Percentiles rank a stretch among this genome's conserved stretches.
phyloP scores from a whole-genome alignment of 345 rosid species.

The Dipteronia sinensis region DNA sequence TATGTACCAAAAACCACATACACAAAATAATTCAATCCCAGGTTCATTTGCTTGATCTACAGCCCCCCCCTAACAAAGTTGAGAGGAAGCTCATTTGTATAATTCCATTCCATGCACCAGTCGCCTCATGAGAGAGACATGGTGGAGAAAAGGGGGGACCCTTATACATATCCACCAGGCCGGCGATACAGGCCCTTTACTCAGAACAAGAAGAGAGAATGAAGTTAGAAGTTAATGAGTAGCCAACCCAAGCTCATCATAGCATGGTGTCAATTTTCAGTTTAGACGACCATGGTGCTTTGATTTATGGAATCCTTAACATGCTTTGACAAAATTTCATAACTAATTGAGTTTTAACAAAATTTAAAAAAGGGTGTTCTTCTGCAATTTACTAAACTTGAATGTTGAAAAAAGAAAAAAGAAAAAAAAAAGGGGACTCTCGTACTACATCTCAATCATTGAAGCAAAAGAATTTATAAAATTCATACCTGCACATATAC shows the following conservation, averaged over 20 bases:
- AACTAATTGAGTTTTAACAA: not conserved
- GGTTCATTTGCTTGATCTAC: not conserved
- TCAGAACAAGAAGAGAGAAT: not conserved
- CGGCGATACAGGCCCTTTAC: not conserved
- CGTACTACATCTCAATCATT: not conserved
- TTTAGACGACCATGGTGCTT: not conserved
- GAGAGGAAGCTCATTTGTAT: not conserved
- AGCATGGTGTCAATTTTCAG: not conserved
- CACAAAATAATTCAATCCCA: not conserved
- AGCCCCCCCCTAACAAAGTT: not conserved
- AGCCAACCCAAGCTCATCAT: constrained; percentile 5
- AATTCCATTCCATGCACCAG: not conserved
- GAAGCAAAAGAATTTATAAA: constrained; percentile 9
- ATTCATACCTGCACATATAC: constrained; percentile 75
- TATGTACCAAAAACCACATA: no score
- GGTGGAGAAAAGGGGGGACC: not conserved
- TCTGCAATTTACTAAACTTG: not conserved
- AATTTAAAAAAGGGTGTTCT: not conserved
- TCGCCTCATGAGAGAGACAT: not conserved
- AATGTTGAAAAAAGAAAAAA: not conserved
- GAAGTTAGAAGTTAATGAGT: not conserved
- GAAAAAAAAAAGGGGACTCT: not conserved
- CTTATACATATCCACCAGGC: not conserved
- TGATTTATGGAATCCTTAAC: not conserved
- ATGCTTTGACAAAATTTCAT: not conserved